Conservation (phyloP, 2,329 filamentous ascomycete species). For the Trichoderma hamatum region DNA sequence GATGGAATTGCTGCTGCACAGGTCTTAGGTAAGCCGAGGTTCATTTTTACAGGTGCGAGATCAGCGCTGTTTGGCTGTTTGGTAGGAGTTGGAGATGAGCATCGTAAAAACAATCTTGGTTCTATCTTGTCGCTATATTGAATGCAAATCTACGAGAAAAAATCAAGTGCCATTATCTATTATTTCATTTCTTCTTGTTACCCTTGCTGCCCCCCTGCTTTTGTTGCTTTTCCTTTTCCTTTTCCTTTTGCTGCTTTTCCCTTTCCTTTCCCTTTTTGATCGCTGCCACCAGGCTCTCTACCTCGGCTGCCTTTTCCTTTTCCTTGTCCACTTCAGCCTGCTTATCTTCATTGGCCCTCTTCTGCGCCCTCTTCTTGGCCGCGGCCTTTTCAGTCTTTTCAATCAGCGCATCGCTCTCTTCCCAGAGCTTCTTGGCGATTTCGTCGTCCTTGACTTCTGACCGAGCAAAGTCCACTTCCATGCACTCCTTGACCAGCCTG, state of each 20-base stretch:
- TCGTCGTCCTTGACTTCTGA: slow-evolving; percentile 77
- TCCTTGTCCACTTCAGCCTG: slow-evolving; percentile 46
- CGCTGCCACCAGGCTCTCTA: slow-evolving; percentile 24
- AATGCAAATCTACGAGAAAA: not conserved
- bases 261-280: slow-evolving; percentile 29
- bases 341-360: slow-evolving; percentile 45
- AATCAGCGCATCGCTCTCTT: slow-evolving; percentile 82
- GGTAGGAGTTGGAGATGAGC: not conserved
- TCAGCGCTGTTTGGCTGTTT: not conserved
- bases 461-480: slow-evolving; percentile 70
- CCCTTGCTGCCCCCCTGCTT: slow-evolving; percentile 19
- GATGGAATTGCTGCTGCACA: slow-evolving; percentile 8
- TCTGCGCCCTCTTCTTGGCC: slow-evolving; percentile 56
- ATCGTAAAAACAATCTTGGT: not conserved
- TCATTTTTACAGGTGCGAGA: not conserved
- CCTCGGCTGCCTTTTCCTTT: slow-evolving; percentile 39
- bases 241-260: slow-evolving; percentile 20
- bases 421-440: slow-evolving; percentile 84
- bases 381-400: slow-evolving; percentile 79
- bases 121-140: not conserved
- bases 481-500: slow-evolving; percentile 85
- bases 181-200: slow-evolving; percentile 22
- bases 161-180: not conserved
- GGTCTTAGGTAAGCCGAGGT: slow-evolving; percentile 29
- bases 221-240: slow-evolving; percentile 26